phyloP scores from a whole-genome alignment of 2,329 filamentous ascomycete genomes.

The Karstenula rhodostoma region DNA sequence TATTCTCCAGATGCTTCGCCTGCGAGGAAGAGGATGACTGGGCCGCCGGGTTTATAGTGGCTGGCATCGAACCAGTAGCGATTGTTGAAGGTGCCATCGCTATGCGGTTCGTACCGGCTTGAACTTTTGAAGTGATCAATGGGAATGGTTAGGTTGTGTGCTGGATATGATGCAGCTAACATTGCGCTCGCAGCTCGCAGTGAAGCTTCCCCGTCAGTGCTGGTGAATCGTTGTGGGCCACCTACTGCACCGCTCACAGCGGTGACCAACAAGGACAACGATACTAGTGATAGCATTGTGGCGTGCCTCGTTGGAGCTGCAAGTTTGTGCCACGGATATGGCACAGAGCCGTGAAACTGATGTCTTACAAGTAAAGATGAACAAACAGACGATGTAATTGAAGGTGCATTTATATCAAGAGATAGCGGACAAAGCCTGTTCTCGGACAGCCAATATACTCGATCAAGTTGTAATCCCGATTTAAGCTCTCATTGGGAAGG shows the following conservation, averaged over 20 bases:
- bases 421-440: not conserved
- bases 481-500: not conserved
- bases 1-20: conserved; percentile 72
- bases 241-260: not conserved
- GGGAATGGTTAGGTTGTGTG: conserved; percentile 48
- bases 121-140: conserved; percentile 88
- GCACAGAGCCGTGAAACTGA: not conserved
- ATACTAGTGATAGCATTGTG: not conserved
- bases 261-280: not conserved
- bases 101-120: conserved; percentile 78
- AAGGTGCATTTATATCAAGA: not conserved
- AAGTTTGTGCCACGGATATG: not conserved
- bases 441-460: not conserved
- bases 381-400: not conserved
- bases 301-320: not conserved
- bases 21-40: conserved; percentile 77
- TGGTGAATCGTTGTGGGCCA: not conserved
- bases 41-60: conserved; percentile 78
- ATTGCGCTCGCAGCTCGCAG: not conserved
- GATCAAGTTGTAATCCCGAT: not conserved
- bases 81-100: conserved; percentile 70
- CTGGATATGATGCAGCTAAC: not conserved
- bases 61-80: conserved; percentile 85
- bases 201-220: not conserved
- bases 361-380: not conserved